Evolutionary conservation across 2,329 filamentous ascomycete species (phyloP), one percentile per base, ranked within the genome.

Genomic region (Stylonectria norvegica): DNA sequence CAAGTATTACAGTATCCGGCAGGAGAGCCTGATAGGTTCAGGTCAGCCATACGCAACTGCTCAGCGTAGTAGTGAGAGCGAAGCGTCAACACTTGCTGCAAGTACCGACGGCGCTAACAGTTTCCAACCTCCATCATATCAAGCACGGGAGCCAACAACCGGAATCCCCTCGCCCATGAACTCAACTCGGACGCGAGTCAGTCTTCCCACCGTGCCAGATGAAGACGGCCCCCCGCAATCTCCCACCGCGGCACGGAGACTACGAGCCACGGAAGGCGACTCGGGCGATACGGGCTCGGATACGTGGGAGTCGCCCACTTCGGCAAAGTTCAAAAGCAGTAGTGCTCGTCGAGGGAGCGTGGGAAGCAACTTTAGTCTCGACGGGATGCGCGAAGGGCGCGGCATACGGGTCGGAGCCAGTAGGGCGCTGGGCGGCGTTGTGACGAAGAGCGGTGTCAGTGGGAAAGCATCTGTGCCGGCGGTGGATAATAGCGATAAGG

Each of bases 1-100:
- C 38, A 70, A 70, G 28, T 83, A 82, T 53, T 68, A 67, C 35
- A 61, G 67, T 19, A 75, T 72, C 19, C 67, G 76, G n/a, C 66
- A 70, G 33, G 67, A 69, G 45, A 78, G 73, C 51, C 56, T 79
- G 9, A 60, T 76, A 6, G 69, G 65, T 4, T 65, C 64, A 3
- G 60, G 55, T 10, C 56, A 53, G 31, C 43, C 50, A 10, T 52
- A 57, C 12, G 39, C 45, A n/a, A 49, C 54, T 22, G 42, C 49
- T 6, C 55, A 57, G 32, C 56, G 55, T 12, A 58, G 57, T 4
- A 66, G 63, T 32, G 65, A 66, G 40, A 67, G 65, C 44, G 65
- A 67, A 25, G 53, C 58, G 5, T 67, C 65, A 5, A 59, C 61
- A 8, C 47, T 59, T 20, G 52, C 57, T 2, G 52, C 49, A 0